phyloP scores from a whole-genome alignment of 805 yeast species.

The Lipomyces sp. region DNA sequence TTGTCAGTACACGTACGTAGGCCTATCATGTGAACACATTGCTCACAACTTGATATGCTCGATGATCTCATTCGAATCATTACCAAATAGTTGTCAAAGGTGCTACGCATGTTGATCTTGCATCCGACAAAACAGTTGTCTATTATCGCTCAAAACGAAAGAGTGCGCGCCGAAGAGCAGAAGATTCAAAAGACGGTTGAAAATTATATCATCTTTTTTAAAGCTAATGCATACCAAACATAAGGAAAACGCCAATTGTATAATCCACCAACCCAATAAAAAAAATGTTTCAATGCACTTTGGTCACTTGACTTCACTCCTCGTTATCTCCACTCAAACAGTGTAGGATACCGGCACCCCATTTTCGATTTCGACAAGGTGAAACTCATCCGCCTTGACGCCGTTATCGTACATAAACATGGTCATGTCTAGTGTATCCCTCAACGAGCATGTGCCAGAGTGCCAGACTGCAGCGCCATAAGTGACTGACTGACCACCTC shows the following conservation, averaged over 20 bases:
- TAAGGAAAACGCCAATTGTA: background rate
- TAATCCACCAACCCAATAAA: background rate
- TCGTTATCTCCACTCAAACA: background rate
- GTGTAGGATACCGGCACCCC: constrained; percentile 14
- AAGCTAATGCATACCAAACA: background rate
- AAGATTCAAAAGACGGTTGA: background rate
- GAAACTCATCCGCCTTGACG: constrained; percentile 24
- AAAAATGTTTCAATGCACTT: background rate
- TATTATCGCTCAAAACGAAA: too few relatives aligned
- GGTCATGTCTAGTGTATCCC: constrained; percentile 26
- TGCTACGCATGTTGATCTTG: too few relatives aligned
- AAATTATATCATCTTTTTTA: background rate
- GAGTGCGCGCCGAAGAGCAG: too few relatives aligned
- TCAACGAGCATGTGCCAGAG: constrained; percentile 22
- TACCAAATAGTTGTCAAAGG: too few relatives aligned
- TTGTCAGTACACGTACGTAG: too few relatives aligned
- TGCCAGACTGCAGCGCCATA: constrained; percentile 35
- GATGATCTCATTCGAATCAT: too few relatives aligned
- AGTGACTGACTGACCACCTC: constrained; percentile 86
- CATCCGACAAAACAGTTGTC: too few relatives aligned
- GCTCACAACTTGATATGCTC: too few relatives aligned
- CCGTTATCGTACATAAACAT: constrained; percentile 32
- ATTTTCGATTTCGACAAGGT: constrained; percentile 18
- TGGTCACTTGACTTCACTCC: background rate
- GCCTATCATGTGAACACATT: too few relatives aligned